A percentile compares a stretch with the other conserved stretches of the same genome.
Evolutionary conservation across 441 rosid species (phyloP).

Genomic region (Rhodomyrtus psidioides): DNA sequence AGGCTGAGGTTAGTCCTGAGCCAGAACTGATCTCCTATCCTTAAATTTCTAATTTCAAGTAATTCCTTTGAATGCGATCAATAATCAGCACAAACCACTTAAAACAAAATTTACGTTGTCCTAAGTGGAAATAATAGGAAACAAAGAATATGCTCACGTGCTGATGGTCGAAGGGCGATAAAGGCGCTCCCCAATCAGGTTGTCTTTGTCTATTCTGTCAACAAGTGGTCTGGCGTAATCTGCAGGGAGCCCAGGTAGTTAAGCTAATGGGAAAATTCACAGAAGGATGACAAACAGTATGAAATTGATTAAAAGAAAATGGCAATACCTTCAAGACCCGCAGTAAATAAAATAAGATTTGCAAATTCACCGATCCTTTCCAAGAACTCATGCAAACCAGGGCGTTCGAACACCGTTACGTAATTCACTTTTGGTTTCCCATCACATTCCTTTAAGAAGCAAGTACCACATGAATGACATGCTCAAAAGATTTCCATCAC

Average conservation of each 20-base stretch:
- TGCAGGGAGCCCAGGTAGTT: background rate
- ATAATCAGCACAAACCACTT: background rate
- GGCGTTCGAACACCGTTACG: constrained; percentile 32
- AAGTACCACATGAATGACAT: background rate
- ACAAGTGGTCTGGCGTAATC: constrained; percentile 34
- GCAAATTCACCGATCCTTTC: constrained; percentile 19
- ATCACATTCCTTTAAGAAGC: constrained; percentile 16
- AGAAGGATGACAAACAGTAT: background rate
- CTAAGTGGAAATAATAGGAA: background rate
- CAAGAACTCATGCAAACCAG: constrained; percentile 28
- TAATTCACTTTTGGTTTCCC: constrained; percentile 22
- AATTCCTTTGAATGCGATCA: background rate
- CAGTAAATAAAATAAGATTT: constrained; percentile 26
- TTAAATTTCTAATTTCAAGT: background rate
- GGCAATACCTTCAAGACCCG: constrained; percentile 27
- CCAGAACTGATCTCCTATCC: background rate
- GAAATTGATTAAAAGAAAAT: background rate
- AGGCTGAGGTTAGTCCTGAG: background rate
- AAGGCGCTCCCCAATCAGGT: constrained; percentile 14
- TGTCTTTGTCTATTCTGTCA: constrained; percentile 24
- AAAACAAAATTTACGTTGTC: background rate
- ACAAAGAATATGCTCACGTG: constrained; percentile 10
- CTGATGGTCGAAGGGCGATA: constrained; percentile 32
- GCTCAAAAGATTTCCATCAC: background rate
- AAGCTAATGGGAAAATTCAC: background rate